These are phyloP conservation scores for Elymus sibiricus DNA, from an alignment of 176 grass and related monocot genomes.

Conservation along the genomic window DNA sequence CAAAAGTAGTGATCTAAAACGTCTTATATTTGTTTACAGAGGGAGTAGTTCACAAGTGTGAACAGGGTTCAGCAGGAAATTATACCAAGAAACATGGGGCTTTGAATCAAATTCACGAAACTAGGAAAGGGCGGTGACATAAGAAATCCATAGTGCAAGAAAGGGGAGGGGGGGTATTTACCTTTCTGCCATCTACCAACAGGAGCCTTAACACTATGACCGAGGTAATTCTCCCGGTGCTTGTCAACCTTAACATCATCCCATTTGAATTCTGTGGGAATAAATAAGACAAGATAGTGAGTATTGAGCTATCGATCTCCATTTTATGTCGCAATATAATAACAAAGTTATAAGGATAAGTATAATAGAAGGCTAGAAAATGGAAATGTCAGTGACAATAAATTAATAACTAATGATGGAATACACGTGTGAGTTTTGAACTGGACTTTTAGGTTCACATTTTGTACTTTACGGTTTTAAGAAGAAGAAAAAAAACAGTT, in stretches of 20 bases:
- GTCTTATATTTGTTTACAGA: no score
- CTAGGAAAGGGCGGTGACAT: not conserved
- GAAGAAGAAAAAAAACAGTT: not conserved
- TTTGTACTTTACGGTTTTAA: not conserved
- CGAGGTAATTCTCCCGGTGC: conserved; percentile 95
- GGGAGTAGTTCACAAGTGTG: not conserved
- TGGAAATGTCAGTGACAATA: not conserved
- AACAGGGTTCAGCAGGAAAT: not conserved
- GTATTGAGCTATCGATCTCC: not conserved
- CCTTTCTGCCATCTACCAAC: conserved; percentile 99
- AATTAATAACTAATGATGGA: not conserved
- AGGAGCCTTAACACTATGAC: conserved; percentile 89
- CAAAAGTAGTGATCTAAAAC: no score
- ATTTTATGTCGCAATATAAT: not conserved
- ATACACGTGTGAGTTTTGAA: not conserved
- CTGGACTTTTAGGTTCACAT: not conserved
- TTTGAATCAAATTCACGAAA: not conserved
- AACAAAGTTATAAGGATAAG: not conserved
- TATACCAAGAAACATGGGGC: not conserved
- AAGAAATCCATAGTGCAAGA: not conserved
- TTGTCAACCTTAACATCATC: conserved; percentile 99
- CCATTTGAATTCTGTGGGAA: conserved; percentile 92
- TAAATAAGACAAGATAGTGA: not conserved
- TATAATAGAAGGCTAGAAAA: not conserved
- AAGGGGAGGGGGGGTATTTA: conserved; percentile 1